Base-by-base conservation (phyloP, 495 filamentous ascomycete species). In the Tuber magnatum region DNA sequence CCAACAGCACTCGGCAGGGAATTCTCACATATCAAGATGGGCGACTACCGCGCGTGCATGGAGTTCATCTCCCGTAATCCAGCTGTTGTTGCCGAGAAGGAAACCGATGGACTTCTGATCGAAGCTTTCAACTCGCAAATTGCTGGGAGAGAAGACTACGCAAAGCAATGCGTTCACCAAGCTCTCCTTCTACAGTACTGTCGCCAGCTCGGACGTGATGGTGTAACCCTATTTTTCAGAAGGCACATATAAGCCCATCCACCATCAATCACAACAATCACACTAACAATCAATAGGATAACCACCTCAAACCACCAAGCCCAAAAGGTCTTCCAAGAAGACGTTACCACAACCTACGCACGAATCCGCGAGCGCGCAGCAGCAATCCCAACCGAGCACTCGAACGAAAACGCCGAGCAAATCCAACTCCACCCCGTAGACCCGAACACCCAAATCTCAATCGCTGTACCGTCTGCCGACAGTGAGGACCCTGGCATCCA, bases 341-440 rank as follows among this genome's bases (percentile, higher is more conserved):
- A 99, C 83, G 94, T 99, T 72, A 89, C 92, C 77, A 88, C 89
- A 40, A 98, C 94, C 48, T 97, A 95, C 84, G 85, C 85, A 75
- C 89, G 90, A 39, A 97, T 99, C 85, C 90, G 89, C 78, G 88
- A 86, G 51, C 89, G 94, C 39, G 89, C 92, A 0, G 88, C 89
- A n/a, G 92, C 96, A 83, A 91, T 97, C 74, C 88, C 89, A 2
- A 88, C 90, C 68, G 88, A 90, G 28, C 89, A 89, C 71, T 89
- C 86, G 46, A 89, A 89, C 22, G 85, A 82, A 42, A 80, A 78
- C 5, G 88, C 85, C 44, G 94, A 98, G 85, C 94, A 97, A 83
- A 98, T 99, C 80, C 95, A 99, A 85, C 86, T 99, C 38, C 95
- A 99, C 82, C 94, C 95, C 24, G 93, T 98, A 38, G 94, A 98